Evolutionary conservation across 345 rosid species (phyloP), one percentile per base, ranked within the genome.

Genomic region (Dipteronia sinensis): DNA sequence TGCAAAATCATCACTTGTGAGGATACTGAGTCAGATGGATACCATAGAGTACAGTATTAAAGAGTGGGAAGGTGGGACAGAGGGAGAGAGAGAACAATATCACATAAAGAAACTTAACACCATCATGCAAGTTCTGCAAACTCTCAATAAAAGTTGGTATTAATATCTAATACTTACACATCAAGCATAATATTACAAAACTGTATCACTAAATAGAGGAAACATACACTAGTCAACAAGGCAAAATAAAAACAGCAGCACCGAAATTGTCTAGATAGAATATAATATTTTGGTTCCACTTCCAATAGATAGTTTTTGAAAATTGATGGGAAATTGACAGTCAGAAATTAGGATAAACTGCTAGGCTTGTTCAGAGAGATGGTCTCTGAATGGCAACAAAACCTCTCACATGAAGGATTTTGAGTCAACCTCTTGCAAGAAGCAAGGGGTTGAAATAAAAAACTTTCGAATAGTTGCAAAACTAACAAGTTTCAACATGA

Each of bases 1-100:
- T 92, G 98, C 94, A 92, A 91, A 90, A 94, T 78, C 93, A 92
- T 73, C 90, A 87, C 93, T 96, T 92, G 97, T 89, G 92, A 89
- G 97, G 87, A 90, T 88, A 87, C 76, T 87, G 78, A 86, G 94
- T 90, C 90, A 90, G 97, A 88, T 79, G 76, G 80, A 82, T 78
- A 79, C 73, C 74, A 82, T 65, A 66, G 53, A 59, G 65, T 53
- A 25, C 38, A 42, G 29, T 65, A 47, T 75, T 62, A 73, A 69
- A 71, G 19, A 15, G 61, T 76, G 71, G 20, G 59, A 65, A 27
- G 25, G 63, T 15, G 20, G 2, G 8, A 49, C 23, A 40, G 23
- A 75, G 73, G 0, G 20, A 12, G 49, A 27, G 58, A 29, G 20
- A n/a, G 20, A 49, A 49, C 20, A 19, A 73, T 11, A 58, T 11